Conservation (phyloP, 2,329 filamentous ascomycete species). For the Trichoderma guizhouense region DNA sequence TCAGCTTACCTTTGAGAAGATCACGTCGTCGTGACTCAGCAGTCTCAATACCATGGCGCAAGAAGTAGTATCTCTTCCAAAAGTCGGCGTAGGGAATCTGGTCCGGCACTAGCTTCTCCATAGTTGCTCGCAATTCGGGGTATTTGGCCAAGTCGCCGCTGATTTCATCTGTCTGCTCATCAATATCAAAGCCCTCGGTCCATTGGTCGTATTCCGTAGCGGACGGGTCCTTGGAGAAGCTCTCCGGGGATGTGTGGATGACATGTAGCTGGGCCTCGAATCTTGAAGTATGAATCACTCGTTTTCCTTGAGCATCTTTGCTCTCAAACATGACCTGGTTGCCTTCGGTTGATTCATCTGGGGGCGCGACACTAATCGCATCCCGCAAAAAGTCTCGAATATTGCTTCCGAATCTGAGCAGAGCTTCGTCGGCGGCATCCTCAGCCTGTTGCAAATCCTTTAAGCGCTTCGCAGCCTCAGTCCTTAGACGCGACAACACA, state of each 20-base stretch:
- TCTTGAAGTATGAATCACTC: constrained; percentile 89
- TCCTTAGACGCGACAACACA: constrained; percentile 71
- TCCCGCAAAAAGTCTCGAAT: constrained; percentile 87
- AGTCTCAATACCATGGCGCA: constrained; percentile 87
- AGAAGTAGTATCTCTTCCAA: constrained; percentile 94
- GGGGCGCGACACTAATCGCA: constrained; percentile 82
- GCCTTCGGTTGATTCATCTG: constrained; percentile 52
- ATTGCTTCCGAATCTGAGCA: constrained; percentile 86
- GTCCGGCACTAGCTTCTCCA: constrained; percentile 96
- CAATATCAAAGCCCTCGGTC: constrained; percentile 71
- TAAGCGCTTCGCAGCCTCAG: constrained; percentile 76
- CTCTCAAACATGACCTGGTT: constrained; percentile 82
- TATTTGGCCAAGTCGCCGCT: constrained; percentile 80
- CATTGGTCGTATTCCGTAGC: constrained; percentile 73
- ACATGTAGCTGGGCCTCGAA: constrained; percentile 96
- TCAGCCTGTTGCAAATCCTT: constrained; percentile 90
- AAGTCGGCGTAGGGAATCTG: constrained; percentile 85
- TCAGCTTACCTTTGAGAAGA: constrained; percentile 72
- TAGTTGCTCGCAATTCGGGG: constrained; percentile 76
- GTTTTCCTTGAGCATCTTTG: constrained; percentile 83
- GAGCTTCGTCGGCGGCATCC: constrained; percentile 91
- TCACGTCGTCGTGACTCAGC: constrained; percentile 87
- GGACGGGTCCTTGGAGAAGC: constrained; percentile 77
- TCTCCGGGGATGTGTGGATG: constrained; percentile 80
- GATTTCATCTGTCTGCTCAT: constrained; percentile 81